Evolutionary conservation across 768 basidiomycete genomes (phyloP).

Genomic region (Rhizopogon rudus): DNA sequence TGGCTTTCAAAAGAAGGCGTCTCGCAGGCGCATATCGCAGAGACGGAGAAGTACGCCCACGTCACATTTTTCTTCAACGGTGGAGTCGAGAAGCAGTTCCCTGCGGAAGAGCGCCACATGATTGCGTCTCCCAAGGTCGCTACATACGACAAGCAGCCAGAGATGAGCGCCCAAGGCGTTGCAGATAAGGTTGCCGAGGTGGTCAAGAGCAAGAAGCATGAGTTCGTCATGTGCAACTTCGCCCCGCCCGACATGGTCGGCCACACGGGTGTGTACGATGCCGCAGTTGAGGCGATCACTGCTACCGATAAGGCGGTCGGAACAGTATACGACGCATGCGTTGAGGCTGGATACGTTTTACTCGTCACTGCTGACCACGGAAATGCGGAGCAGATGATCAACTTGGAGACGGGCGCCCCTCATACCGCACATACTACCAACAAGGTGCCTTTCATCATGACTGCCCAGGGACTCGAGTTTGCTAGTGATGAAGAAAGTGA

Average conservation of each 20-base stretch:
- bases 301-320: constrained; percentile 90
- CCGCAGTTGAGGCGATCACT: constrained; percentile 82
- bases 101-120: constrained; percentile 78
- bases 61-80: constrained; percentile 99
- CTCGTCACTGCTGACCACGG: constrained; percentile 92
- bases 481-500: constrained; percentile 43
- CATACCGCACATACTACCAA: constrained; percentile 93
- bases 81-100: constrained; percentile 90
- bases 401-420: constrained; percentile 76
- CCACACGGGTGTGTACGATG: constrained; percentile 89
- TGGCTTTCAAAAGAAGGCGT: constrained; percentile 77
- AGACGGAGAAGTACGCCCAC: constrained; percentile 98
- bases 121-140: constrained; percentile 91
- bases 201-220: constrained; percentile 60
- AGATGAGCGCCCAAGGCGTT: constrained; percentile 85
- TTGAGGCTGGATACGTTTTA: constrained; percentile 82
- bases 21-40: constrained; percentile 90
- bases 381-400: constrained; percentile 93
- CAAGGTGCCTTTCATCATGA: constrained; percentile 84
- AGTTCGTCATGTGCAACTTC: constrained; percentile 98
- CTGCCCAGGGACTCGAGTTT: constrained; percentile 58
- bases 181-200: constrained; percentile 92
- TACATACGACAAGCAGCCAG: constrained; percentile 88
- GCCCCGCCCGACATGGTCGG: constrained; percentile 98
- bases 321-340: constrained; percentile 80